phyloP scores from a whole-genome alignment of 495 filamentous ascomycete species.

The Aspergillus homomorphus region DNA sequence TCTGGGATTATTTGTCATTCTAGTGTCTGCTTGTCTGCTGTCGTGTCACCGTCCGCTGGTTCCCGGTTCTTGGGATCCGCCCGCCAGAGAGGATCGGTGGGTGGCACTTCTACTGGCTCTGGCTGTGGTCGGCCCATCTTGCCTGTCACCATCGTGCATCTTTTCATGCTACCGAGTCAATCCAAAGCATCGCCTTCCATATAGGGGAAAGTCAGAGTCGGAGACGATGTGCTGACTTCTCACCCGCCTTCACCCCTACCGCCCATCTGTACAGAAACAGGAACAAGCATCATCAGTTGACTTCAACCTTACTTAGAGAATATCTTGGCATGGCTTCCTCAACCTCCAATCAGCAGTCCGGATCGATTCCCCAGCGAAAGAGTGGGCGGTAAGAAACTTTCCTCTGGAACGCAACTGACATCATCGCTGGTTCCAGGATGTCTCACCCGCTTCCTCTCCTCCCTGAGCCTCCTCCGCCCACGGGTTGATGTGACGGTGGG shows the following conservation, averaged over 20 bases:
- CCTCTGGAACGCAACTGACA: constrained; percentile 8
- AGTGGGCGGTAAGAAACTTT: constrained; percentile 1
- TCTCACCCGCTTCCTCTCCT: neutral
- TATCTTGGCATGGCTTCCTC: no score
- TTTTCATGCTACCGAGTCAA: no score
- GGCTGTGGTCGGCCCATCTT: neutral
- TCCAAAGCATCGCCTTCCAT: no score
- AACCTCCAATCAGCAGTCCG: no score
- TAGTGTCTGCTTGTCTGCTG: neutral
- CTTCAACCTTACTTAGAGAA: no score
- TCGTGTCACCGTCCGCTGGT: constrained; percentile 3
- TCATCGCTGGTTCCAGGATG: constrained; percentile 10
- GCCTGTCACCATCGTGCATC: constrained; percentile 3
- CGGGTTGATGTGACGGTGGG: neutral
- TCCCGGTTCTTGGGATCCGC: constrained; percentile 7
- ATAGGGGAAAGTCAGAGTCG: no score
- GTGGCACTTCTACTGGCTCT: no score
- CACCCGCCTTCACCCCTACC: no score
- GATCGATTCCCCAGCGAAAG: no score
- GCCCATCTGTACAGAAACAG: no score
- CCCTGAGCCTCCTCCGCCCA: neutral
- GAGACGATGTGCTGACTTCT: no score
- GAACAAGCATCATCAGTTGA: no score
- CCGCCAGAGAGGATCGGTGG: neutral
- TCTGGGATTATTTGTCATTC: neutral